Evolutionary conservation across 2,329 filamentous ascomycete species (phyloP).

Genomic region (Lasiodiplodia theobromae): DNA sequence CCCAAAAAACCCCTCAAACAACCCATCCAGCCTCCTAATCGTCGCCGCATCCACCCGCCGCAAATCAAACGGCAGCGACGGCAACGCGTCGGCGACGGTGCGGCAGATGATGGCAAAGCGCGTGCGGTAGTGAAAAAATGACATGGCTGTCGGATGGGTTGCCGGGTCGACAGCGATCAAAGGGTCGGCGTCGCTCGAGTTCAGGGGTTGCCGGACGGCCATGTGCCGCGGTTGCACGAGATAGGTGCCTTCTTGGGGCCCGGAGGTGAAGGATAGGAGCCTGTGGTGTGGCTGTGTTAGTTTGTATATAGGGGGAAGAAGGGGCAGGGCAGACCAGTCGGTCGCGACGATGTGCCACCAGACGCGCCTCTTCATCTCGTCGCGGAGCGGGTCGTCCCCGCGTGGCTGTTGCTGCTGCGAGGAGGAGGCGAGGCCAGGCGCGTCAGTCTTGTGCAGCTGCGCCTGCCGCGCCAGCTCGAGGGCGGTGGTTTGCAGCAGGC

Average conservation of each 20-base stretch:
- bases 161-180: conserved; percentile 10
- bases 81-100: conserved; percentile 45
- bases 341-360: conserved; percentile 52
- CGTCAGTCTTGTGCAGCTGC: conserved; percentile 33
- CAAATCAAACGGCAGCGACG: conserved; percentile 34
- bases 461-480: background rate
- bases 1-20: background rate
- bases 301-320: too few species aligned
- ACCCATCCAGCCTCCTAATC: background rate
- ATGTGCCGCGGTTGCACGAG: conserved; percentile 48
- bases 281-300: background rate
- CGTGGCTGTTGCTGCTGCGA: conserved; percentile 27
- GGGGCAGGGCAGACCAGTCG: too few species aligned
- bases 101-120: conserved; percentile 42
- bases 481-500: conserved; percentile 28
- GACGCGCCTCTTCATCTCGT: conserved; percentile 48
- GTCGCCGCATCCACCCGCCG: background rate
- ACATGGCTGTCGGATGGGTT: conserved; percentile 47
- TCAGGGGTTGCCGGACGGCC: conserved; percentile 46
- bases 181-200: conserved; percentile 44
- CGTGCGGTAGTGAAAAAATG: conserved; percentile 46
- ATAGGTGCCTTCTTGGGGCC: conserved; percentile 45
- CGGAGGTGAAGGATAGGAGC: conserved; percentile 31
- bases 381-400: conserved; percentile 33
- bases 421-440: conserved; percentile 3